A percentile compares a stretch with the other conserved stretches of the same genome.
phyloP scores from a whole-genome alignment of 768 basidiomycete genomes.

The Trametes meyenii region DNA sequence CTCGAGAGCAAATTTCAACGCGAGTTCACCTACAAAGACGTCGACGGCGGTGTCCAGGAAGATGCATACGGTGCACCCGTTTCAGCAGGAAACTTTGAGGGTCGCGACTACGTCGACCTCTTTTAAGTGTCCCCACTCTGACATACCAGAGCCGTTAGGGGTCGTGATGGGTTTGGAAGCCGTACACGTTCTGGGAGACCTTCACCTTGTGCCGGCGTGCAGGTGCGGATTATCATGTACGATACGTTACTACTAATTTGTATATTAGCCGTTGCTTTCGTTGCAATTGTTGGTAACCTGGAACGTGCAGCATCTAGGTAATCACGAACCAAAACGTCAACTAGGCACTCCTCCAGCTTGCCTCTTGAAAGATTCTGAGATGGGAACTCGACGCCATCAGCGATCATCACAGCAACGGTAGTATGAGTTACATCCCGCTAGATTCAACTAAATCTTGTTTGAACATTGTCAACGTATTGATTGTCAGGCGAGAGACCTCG shows the following conservation, averaged over 20 bases:
- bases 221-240: slow-evolving; percentile 1
- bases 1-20: slow-evolving; percentile 80
- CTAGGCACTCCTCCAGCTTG: neutral
- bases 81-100: slow-evolving; percentile 25
- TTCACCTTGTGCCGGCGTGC: neutral
- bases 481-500: no score
- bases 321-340: neutral
- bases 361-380: no score
- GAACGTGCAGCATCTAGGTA: neutral
- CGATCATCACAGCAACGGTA: neutral
- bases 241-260: slow-evolving; percentile 5
- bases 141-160: neutral
- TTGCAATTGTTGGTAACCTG: neutral
- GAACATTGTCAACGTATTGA: no score
- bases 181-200: neutral
- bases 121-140: neutral
- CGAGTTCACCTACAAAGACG: slow-evolving; percentile 80
- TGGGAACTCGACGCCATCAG: no score
- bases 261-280: slow-evolving; percentile 14
- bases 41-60: slow-evolving; percentile 31
- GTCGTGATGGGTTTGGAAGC: neutral
- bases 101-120: slow-evolving; percentile 33
- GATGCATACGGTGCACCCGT: slow-evolving; percentile 35
- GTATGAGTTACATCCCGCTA: neutral
- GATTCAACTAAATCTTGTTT: no score